A percentile compares a stretch with the other conserved stretches of the same genome.
phyloP scores from a whole-genome alignment of 108 stramenopile species.

The Discostella stelligeroides region DNA sequence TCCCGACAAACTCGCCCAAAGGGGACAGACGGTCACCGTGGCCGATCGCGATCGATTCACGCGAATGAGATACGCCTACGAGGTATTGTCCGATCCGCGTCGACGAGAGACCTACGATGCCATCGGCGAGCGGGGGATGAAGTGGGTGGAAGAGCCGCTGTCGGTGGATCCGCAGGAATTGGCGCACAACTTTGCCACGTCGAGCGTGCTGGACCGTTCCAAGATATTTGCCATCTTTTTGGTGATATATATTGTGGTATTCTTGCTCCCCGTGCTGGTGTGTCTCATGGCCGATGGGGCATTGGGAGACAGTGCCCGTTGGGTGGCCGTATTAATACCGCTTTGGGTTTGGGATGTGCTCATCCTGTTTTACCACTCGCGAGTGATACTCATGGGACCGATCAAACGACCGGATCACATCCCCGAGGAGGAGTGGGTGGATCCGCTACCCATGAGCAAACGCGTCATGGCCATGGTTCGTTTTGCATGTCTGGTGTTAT shows the following conservation, averaged over 20 bases:
- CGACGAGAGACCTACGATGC: constrained; percentile 90
- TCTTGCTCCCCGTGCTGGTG: constrained; percentile 71
- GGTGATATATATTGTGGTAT: constrained; percentile 60
- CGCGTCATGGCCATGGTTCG: constrained; percentile 60
- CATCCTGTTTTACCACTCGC: constrained; percentile 73
- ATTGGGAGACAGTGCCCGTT: constrained; percentile 63
- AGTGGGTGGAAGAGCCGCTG: constrained; percentile 88
- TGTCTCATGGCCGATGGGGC: constrained; percentile 85
- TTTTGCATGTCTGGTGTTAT: constrained; percentile 63
- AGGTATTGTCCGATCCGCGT: constrained; percentile 81
- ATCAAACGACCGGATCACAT: constrained; percentile 81
- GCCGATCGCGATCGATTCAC: constrained; percentile 85
- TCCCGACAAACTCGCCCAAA: constrained; percentile 97
- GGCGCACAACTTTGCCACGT: constrained; percentile 85
- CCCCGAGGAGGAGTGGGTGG: constrained; percentile 84
- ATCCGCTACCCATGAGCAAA: constrained; percentile 83
- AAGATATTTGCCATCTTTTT: constrained; percentile 91
- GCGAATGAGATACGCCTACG: constrained; percentile 94
- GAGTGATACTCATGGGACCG: constrained; percentile 83
- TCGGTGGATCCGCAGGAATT: constrained; percentile 87
- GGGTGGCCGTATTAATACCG: constrained; percentile 73
- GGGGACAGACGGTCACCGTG: constrained; percentile 75
- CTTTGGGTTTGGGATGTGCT: constrained; percentile 85
- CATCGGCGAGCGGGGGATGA: constrained; percentile 88
- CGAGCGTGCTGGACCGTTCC: constrained; percentile 67